Conservation (phyloP, 495 filamentous ascomycete species). For the Bacidia gigantensis region DNA sequence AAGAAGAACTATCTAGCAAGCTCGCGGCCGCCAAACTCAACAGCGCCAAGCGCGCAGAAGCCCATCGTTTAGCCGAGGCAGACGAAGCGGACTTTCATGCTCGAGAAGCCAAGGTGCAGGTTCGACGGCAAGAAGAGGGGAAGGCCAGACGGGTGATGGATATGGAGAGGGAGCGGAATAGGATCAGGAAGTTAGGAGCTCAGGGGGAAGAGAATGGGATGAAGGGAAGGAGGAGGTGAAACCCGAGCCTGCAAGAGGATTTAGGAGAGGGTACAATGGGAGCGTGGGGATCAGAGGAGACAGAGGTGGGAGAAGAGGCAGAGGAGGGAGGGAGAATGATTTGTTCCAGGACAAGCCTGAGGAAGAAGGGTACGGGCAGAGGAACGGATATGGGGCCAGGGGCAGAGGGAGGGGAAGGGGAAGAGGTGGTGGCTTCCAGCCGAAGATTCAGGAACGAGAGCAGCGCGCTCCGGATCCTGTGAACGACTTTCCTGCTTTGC, state of each 20-base stretch:
- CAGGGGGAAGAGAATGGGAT: conserved; percentile 55
- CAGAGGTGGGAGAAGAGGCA: conserved; percentile 2
- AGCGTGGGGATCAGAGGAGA: conserved; percentile 27
- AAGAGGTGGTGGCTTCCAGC: conserved; percentile 12
- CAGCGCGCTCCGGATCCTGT: conserved; percentile 9
- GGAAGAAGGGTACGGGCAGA: background rate
- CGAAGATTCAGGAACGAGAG: conserved; percentile 3
- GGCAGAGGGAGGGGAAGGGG: conserved; percentile 12
- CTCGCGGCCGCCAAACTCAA: conserved; percentile 47
- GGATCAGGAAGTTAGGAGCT: conserved; percentile 54
- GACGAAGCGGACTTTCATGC: conserved; percentile 54
- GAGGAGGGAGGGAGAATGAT: conserved; percentile 2
- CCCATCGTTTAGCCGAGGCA: conserved; percentile 52
- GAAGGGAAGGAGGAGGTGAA: conserved; percentile 26
- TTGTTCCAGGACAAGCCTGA: conserved; percentile 1
- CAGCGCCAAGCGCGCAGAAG: conserved; percentile 41
- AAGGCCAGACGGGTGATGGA: conserved; percentile 47
- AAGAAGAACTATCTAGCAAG: conserved; percentile 47
- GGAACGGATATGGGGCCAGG: conserved; percentile 3
- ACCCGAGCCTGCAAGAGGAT: conserved; percentile 30
- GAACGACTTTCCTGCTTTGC: conserved; percentile 30
- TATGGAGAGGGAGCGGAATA: conserved; percentile 56
- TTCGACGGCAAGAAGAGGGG: conserved; percentile 42
- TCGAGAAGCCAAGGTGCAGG: conserved; percentile 43
- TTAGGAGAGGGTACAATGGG: conserved; percentile 45